Percentiles rank a stretch among this genome's conserved stretches.
Conservation (phyloP, 768 basidiomycete genomes). For the Lactarius vividus region DNA sequence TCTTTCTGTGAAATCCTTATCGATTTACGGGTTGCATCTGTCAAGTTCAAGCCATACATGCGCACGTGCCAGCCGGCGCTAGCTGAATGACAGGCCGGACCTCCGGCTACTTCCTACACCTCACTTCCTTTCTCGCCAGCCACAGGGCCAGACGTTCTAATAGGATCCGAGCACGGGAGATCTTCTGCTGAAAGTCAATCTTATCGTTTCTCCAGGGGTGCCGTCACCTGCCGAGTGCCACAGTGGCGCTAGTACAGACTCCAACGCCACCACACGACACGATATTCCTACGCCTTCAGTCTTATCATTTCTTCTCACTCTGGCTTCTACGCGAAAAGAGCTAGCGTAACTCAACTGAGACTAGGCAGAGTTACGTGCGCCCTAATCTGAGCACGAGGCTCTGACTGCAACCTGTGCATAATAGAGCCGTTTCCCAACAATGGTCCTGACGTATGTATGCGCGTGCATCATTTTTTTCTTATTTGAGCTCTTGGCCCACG, state of each 20-base stretch:
- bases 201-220: neutral
- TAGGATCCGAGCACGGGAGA: neutral
- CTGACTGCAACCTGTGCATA: neutral
- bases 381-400: neutral
- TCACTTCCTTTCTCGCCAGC: neutral
- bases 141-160: neutral
- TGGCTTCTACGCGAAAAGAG: neutral
- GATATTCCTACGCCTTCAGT: neutral
- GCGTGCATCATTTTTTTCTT: neutral
- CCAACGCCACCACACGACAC: neutral
- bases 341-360: too few species aligned
- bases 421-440: neutral
- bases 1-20: too few species aligned
- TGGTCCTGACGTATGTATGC: too few species aligned
- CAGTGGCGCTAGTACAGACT: neutral
- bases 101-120: neutral
- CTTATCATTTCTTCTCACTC: neutral
- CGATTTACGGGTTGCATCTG: too few species aligned
- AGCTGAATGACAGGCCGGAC: neutral
- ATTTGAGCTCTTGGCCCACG: neutral
- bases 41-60: too few species aligned
- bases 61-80: too few species aligned
- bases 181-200: neutral
- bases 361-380: too few species aligned
- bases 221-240: neutral